Base-by-base conservation (phyloP, 2,329 filamentous ascomycete genomes). In the Alternaria sp. region DNA sequence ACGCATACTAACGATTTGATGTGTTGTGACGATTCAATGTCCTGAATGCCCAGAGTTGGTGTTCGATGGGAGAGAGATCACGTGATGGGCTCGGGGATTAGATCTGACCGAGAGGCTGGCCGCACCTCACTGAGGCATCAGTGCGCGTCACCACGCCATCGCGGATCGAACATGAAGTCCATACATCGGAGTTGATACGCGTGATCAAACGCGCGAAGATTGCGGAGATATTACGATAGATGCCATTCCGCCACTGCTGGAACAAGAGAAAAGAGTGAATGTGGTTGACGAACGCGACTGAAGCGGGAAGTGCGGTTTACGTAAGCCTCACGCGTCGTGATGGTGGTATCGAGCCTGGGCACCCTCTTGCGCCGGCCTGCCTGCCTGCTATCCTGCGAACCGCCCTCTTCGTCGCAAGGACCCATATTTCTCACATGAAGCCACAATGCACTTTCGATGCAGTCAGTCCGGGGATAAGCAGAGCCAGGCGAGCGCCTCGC, bases 71-170 rank as follows among this genome's bases (percentile, higher is more conserved):
- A 18, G n/a, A 11, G 37, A 18, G 26, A 51, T 28, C 54, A 58
- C 54, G 46, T 58, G 59, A 61, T 51, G n/a, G 14, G 10, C 14
- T 56, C 63, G 56, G 60, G 43, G 20, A 20, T 47, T 66, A 56
- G 47, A 55, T 25, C 15, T 58, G 46, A n/a, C 60, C 60, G 63
- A 63, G 44, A 18, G 41, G 26, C 47, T 15, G 15, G 18, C 26
- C 47, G 30, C 11, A 51, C n/a, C 6, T 41, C 18, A 41, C 37
- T 41, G 0, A 41, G 37, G 37, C 37, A 15, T 41, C 33, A 9
- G 15, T 41, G 33, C 33, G 37, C 33, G 33, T 37, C 33, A 37
- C 1, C 15, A 37, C 33, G 33, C 33, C 33, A 0, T 37, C 1
- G 1, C 33, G 33, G 15, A 37, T 37, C 33, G 33, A n/a, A 37